Evolutionary conservation across 306 rosid genomes (phyloP), one percentile per base, ranked within the genome.

Genomic region (Gastrolobium bilobum): DNA sequence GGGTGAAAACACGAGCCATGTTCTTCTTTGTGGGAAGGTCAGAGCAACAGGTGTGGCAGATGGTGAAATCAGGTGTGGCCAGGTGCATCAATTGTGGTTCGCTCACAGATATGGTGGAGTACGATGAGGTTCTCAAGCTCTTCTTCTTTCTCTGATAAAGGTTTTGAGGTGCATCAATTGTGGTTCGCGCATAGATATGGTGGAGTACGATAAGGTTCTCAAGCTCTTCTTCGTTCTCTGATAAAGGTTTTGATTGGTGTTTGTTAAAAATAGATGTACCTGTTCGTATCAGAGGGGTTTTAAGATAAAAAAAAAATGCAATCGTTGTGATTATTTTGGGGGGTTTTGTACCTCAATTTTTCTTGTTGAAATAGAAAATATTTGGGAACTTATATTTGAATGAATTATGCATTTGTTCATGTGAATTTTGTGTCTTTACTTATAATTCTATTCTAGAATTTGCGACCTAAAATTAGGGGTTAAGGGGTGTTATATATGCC

Each of bases 11-110:
- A n/a, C n/a, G n/a, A n/a, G 61, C 71, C 13, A 89, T 94, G 97
- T 92, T 94, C 82, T 90, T 94, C 90, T 94, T 94, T 34, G 92
- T 6, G 1, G 98, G 98, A 59, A 97, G 97, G 33, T 15, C 90
- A 14, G 89, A 88, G 88, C 90, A 90, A 51, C 97, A 92, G 66
- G 88, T 89, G 33, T 87, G 93, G 62, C 93, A 83, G 81, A 92
- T 91, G 78, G 60, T 94, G 77, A 84, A 85, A 86, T 84, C 87
- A 5, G 84, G 89, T 7, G 97, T 89, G 38, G 89, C 92, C 15
- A 85, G 81, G 43, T 94, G 97, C 84, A 82, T 91, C 14, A 85
- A 42, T 53, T 94, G 98, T 73, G 48, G 80, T 9, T 84, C 91
- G 2, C 81, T 81, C 38, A 87, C 89, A 39, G 97, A 94, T 78